Evolutionary conservation across 345 rosid species (phyloP).

Genomic region (Crucihimalaya himalaica): DNA sequence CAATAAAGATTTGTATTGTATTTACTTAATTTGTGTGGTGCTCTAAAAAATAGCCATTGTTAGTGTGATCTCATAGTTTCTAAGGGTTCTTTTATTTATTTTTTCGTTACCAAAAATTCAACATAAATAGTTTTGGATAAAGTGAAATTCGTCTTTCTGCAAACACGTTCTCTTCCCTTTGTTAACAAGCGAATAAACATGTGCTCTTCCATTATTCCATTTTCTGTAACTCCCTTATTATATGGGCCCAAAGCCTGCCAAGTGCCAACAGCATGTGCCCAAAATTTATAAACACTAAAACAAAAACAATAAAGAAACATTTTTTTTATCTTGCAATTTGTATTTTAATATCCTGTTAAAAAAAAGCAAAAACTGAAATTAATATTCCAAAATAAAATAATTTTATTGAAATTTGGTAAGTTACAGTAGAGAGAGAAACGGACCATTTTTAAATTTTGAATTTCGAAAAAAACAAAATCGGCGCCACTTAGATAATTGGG

Average conservation of each 20-base stretch:
- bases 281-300: neutral
- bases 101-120: too few species aligned
- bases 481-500: conserved; percentile 7
- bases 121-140: neutral
- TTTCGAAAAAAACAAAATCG: conserved; percentile 16
- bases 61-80: neutral
- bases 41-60: too few species aligned
- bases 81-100: too few species aligned
- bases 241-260: neutral
- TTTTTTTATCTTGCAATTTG: neutral
- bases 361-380: neutral
- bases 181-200: neutral
- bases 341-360: neutral
- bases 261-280: conserved; percentile 4
- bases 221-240: neutral
- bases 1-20: too few species aligned
- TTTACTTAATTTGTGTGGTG: neutral
- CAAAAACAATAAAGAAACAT: neutral
- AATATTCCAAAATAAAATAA: neutral
- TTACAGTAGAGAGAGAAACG: conserved; percentile 11
- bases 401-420: neutral
- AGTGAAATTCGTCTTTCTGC: neutral
- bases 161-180: neutral
- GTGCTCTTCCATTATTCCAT: conserved; percentile 5
- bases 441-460: neutral